phyloP scores from a whole-genome alignment of 164 flowering plant genomes.

The Dillenia suffruticosa region DNA sequence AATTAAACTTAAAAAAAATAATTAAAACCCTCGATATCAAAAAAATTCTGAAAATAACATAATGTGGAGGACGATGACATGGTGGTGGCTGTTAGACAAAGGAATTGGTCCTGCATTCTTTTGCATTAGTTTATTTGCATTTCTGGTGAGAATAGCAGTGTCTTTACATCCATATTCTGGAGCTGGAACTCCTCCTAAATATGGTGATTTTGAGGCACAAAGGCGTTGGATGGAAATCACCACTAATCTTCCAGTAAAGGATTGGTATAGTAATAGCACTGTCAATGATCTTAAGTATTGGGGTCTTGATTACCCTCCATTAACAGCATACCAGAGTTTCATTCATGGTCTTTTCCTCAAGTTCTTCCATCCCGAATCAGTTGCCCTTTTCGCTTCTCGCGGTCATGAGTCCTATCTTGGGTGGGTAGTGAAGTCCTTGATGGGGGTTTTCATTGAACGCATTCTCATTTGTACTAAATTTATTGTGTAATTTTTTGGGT shows the following conservation, averaged over 20 bases:
- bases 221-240: slow-evolving; percentile 99
- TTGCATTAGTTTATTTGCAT: slow-evolving; percentile 50
- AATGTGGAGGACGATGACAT: not conserved
- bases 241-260: slow-evolving; percentile 46
- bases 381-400: slow-evolving; percentile 57
- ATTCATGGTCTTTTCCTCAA: slow-evolving; percentile 59
- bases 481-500: not conserved
- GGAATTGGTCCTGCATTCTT: slow-evolving; percentile 26
- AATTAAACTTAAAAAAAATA: too few species aligned
- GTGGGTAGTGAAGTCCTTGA: slow-evolving; percentile 29
- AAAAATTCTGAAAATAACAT: too few species aligned
- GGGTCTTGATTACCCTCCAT: slow-evolving; percentile 97
- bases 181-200: slow-evolving; percentile 78
- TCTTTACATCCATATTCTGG: slow-evolving; percentile 87
- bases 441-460: not conserved
- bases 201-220: slow-evolving; percentile 92
- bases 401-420: slow-evolving; percentile 86
- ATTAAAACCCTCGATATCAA: too few species aligned
- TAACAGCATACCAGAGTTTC: slow-evolving; percentile 94
- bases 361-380: slow-evolving; percentile 59
- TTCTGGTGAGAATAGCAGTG: slow-evolving; percentile 52
- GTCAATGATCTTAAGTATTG: slow-evolving; percentile 75
- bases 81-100: slow-evolving; percentile 21
- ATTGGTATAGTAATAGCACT: slow-evolving; percentile 74
- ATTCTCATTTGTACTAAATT: not conserved